Evolutionary conservation across 2,329 filamentous ascomycete species (phyloP), one percentile per base, ranked within the genome.

Genomic region (Beauveria caledonica): DNA sequence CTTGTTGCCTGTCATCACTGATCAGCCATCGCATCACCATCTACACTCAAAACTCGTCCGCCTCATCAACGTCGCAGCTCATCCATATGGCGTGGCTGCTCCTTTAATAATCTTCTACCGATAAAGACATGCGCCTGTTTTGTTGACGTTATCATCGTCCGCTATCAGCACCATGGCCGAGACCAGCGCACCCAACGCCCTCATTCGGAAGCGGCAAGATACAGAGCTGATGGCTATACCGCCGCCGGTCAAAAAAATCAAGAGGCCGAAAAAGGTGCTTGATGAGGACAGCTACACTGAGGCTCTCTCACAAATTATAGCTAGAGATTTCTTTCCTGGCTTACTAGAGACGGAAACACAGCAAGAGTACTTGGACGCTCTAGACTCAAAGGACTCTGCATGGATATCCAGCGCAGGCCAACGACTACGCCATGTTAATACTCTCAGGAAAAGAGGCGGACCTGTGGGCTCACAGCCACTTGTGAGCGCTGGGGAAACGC

Each of bases 241-340:
- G 6, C 90, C 92, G 4, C 82, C 86, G 0, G 79, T 86, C 46
- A 97, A 96, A 73, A 88, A 91, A 62, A 96, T 97, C 69, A 97
- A 97, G 75, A 84, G 94, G 57, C 94, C 94, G 0, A 86, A 87
- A 63, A 89, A 88, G 63, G 86, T 97, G 29, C 83, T 99, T 29
- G 91, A 96, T 72, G 94, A 99, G 79, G 93, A 99, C 66, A 86
- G 88, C 58, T 99, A 99, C 73, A 94, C 91, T 2, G 86, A 92
- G 61, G 89, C 90, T 1, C 80, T 99, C 29, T 96, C 92, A 0
- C 88, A 94, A 66, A 97, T 99, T 70, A 96, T 99, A 64, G 90
- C 91, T 10, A 86, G 94, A 65, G 94, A 99, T 78, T 99, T 96
- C 78, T 99, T 97, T 69, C 94, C 94, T 0, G 94, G 93, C 0